Evolutionary conservation across 305 asterid genomes (phyloP).

Genomic region (Fraxinus platypoda): DNA sequence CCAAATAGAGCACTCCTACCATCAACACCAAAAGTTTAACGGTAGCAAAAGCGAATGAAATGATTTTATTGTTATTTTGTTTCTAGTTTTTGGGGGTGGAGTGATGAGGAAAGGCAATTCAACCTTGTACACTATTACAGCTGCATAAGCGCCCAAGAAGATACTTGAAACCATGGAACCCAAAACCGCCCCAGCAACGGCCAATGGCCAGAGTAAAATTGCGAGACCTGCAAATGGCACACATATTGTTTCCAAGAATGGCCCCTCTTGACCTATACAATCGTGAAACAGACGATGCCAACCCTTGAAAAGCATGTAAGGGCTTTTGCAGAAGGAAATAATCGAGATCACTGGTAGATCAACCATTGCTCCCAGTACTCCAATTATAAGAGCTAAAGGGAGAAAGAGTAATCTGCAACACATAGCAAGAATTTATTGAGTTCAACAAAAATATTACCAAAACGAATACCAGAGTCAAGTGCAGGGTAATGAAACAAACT

Average conservation of each 20-base stretch:
- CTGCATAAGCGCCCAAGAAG: constrained; percentile 83
- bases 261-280: constrained; percentile 95
- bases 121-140: constrained; percentile 83
- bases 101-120: constrained; percentile 20
- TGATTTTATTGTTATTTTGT: not conserved
- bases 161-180: constrained; percentile 77
- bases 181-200: constrained; percentile 79
- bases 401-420: constrained; percentile 64
- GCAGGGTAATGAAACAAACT: not conserved
- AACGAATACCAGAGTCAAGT: not conserved
- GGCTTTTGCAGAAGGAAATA: constrained; percentile 66
- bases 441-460: not conserved
- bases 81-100: not conserved
- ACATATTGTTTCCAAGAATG: constrained; percentile 94
- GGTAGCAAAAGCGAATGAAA: not conserved
- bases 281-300: constrained; percentile 93
- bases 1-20: constrained; percentile 89
- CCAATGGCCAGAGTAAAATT: constrained; percentile 90
- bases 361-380: constrained; percentile 51
- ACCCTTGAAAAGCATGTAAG: constrained; percentile 87
- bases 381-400: constrained; percentile 65
- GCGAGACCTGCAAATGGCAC: constrained; percentile 98
- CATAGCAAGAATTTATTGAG: constrained; percentile 2
- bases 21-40: constrained; percentile 10
- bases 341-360: constrained; percentile 62